Conservation (phyloP, 1,284 basidiomycete species). For the Neotropicomus parvogracilis region DNA sequence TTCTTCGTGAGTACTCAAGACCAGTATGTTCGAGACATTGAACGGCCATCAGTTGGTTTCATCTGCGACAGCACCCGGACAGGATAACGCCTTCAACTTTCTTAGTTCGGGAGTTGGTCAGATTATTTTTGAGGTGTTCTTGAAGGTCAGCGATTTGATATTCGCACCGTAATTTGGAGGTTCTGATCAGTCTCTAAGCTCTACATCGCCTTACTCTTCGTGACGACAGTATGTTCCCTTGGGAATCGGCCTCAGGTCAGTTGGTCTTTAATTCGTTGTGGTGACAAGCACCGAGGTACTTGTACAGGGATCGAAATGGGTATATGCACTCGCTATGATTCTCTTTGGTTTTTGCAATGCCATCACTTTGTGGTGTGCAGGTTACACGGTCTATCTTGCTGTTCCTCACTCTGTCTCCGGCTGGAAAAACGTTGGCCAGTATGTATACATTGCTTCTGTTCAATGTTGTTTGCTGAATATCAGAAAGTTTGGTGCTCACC, state of each 20-base stretch:
- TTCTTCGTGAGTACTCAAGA: slow-evolving; percentile 58
- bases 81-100: slow-evolving; percentile 76
- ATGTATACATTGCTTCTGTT: slow-evolving; percentile 27
- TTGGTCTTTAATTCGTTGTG: slow-evolving; percentile 7
- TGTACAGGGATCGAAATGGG: slow-evolving; percentile 74
- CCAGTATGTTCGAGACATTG: slow-evolving; percentile 7
- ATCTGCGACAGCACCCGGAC: slow-evolving; percentile 59
- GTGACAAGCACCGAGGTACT: slow-evolving; percentile 1
- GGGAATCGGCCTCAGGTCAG: slow-evolving; percentile 79
- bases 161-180: background rate
- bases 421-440: slow-evolving; percentile 70
- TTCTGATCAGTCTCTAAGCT: slow-evolving; percentile 37
- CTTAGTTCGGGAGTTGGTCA: slow-evolving; percentile 67
- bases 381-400: slow-evolving; percentile 80
- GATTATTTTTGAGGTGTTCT: slow-evolving; percentile 76
- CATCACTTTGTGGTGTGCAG: slow-evolving; percentile 86
- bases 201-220: slow-evolving; percentile 73
- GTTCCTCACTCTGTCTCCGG: slow-evolving; percentile 70
- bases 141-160: slow-evolving; percentile 49
- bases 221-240: slow-evolving; percentile 76
- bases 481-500: slow-evolving; percentile 50
- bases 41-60: slow-evolving; percentile 55
- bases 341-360: slow-evolving; percentile 73
- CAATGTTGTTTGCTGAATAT: slow-evolving; percentile 12
- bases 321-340: slow-evolving; percentile 70